These are phyloP conservation scores for Paramecium caudatum DNA, from an alignment of 73 alveolate genomes.

Conservation along the genomic window DNA sequence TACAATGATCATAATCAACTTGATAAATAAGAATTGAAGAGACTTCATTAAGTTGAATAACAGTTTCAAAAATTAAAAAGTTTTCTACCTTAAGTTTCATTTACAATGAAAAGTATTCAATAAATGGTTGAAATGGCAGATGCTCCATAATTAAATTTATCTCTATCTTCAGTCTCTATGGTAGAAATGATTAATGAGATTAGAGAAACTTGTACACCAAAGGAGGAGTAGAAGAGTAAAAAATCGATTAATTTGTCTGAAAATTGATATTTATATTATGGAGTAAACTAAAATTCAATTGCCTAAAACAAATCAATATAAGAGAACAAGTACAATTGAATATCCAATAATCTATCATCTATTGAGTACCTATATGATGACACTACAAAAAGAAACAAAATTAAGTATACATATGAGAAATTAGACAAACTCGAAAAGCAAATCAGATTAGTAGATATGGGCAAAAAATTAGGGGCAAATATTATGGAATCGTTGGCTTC, in stretches of 20 bases:
- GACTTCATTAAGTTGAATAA: neutral
- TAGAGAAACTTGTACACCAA: neutral
- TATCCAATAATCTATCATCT: conserved; percentile 36
- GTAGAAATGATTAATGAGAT: conserved; percentile 53
- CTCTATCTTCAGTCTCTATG: conserved; percentile 46
- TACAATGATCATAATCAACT: neutral
- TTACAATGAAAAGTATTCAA: neutral
- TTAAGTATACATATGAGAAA: conserved; percentile 4
- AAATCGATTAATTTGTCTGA: neutral
- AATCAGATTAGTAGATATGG: conserved; percentile 53
- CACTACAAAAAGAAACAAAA: neutral
- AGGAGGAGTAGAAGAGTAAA: neutral
- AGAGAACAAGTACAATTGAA: neutral
- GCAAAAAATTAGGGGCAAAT: conserved; percentile 27
- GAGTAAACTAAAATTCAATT: neutral
- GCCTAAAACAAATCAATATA: conserved; percentile 3
- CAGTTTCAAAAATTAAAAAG: neutral
- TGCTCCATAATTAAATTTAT: neutral
- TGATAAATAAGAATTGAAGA: neutral
- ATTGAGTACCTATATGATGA: conserved; percentile 10
- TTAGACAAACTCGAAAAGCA: conserved; percentile 38
- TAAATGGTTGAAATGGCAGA: neutral
- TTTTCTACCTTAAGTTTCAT: neutral
- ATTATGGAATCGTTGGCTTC: conserved; percentile 10
- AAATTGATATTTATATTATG: no score